Percentiles rank a stretch among this genome's conserved stretches.
These are phyloP conservation scores for Trichoderma breve DNA, from an alignment of 2,329 filamentous ascomycete genomes.

Conservation along the genomic window DNA sequence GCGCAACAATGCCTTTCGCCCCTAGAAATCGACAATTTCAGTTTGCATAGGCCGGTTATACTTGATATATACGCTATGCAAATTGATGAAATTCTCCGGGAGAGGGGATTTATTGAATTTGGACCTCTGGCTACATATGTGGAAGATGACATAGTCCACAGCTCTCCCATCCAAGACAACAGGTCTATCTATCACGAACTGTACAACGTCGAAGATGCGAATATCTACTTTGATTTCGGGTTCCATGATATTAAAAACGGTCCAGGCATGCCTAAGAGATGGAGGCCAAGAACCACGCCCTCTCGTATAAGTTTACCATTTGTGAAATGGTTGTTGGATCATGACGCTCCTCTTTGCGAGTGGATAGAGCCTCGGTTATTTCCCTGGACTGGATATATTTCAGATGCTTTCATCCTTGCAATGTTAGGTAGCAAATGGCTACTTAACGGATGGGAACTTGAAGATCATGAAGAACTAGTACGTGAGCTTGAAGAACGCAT, in stretches of 20 bases:
- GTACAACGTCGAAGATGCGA: not conserved
- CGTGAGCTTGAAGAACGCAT: not conserved
- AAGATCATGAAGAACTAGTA: not conserved
- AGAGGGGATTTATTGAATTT: not conserved
- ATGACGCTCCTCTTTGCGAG: not conserved
- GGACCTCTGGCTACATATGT: not conserved
- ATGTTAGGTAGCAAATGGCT: not conserved
- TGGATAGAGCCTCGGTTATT: rapidly evolving
- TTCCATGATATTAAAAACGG: not conserved
- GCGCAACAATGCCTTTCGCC: not conserved
- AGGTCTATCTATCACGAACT: not conserved
- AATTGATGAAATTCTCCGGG: not conserved
- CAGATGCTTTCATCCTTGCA: not conserved
- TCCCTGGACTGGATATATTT: not conserved
- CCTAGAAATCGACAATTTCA: not conserved
- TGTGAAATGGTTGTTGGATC: not conserved
- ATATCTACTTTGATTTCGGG: not conserved
- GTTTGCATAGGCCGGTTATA: not conserved
- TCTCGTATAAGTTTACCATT: not conserved
- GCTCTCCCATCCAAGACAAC: not conserved
- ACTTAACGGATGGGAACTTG: not conserved
- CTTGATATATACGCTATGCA: not conserved
- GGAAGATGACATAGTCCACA: not conserved
- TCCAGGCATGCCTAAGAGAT: not conserved
- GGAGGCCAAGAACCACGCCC: not conserved